phyloP scores from a whole-genome alignment of 192 early-diverging fungal species.

The Backusella psychrophila region DNA sequence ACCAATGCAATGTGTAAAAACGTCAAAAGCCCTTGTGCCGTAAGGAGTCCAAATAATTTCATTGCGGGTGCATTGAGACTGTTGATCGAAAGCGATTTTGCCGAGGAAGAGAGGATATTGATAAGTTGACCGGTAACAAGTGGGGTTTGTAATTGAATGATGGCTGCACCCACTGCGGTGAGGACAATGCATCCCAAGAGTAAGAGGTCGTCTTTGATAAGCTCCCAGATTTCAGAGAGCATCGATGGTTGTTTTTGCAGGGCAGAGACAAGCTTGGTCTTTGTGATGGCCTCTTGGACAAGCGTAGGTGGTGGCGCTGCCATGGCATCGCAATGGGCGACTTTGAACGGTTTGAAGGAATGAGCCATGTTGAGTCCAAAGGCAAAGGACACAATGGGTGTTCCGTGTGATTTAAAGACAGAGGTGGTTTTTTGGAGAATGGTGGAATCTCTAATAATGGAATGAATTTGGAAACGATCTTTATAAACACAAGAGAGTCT shows the following conservation, averaged over 20 bases:
- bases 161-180: slow-evolving; percentile 57
- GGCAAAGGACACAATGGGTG: not conserved
- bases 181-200: slow-evolving; percentile 48
- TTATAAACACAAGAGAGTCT: not conserved
- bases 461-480: not conserved
- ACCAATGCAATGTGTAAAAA: slow-evolving; percentile 64
- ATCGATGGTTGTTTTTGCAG: not conserved
- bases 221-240: slow-evolving; percentile 34
- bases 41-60: slow-evolving; percentile 51
- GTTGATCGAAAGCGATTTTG: not conserved
- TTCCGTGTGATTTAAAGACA: not conserved
- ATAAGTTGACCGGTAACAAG: slow-evolving; percentile 58
- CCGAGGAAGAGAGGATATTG: slow-evolving; percentile 48
- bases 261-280: not conserved
- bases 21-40: slow-evolving; percentile 56
- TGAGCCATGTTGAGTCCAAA: not conserved
- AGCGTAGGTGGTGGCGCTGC: not conserved
- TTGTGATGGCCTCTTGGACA: not conserved
- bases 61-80: slow-evolving; percentile 39
- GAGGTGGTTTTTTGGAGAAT: not conserved
- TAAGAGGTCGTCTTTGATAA: slow-evolving; percentile 53
- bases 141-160: slow-evolving; percentile 53
- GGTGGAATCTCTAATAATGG: not conserved
- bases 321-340: not conserved
- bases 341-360: not conserved